A percentile compares a stretch with the other conserved stretches of the same genome.
phyloP scores from a whole-genome alignment of 805 yeast species.

The Myxozyma neotropica region DNA sequence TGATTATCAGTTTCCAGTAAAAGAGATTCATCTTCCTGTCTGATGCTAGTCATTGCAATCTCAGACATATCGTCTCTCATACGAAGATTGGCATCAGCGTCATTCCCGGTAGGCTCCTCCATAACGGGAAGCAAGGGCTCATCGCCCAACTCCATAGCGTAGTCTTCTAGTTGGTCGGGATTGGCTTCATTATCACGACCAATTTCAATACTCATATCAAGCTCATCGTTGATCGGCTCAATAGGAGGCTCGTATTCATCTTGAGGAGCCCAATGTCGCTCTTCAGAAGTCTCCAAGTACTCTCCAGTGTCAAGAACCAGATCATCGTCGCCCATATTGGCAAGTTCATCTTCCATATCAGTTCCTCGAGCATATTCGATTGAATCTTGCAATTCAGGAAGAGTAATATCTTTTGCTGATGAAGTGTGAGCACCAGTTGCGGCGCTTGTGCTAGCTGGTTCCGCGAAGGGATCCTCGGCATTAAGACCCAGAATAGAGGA shows the following conservation, averaged over 20 bases:
- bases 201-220: constrained; percentile 47
- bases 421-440: constrained; percentile 26
- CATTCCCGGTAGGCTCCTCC: constrained; percentile 5
- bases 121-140: not conserved
- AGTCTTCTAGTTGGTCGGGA: constrained; percentile 21
- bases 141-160: constrained; percentile 18
- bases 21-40: constrained; percentile 12
- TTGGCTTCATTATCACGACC: constrained; percentile 38
- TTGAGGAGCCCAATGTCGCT: constrained; percentile 34
- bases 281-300: constrained; percentile 18
- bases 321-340: constrained; percentile 47
- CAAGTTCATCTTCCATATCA: constrained; percentile 41
- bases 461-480: constrained; percentile 32
- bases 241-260: not conserved
- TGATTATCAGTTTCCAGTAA: constrained; percentile 10
- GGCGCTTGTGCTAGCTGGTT: constrained; percentile 30
- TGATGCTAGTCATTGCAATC: constrained; percentile 25
- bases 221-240: constrained; percentile 17
- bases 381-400: constrained; percentile 54
- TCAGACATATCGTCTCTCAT: constrained; percentile 24
- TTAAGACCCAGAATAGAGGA: constrained; percentile 35
- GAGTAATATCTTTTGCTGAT: constrained; percentile 32
- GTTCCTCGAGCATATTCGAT: constrained; percentile 66
- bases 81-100: constrained; percentile 2
- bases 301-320: constrained; percentile 57